phyloP scores from a whole-genome alignment of 2,329 filamentous ascomycete genomes.

The Alternaria sp. region DNA sequence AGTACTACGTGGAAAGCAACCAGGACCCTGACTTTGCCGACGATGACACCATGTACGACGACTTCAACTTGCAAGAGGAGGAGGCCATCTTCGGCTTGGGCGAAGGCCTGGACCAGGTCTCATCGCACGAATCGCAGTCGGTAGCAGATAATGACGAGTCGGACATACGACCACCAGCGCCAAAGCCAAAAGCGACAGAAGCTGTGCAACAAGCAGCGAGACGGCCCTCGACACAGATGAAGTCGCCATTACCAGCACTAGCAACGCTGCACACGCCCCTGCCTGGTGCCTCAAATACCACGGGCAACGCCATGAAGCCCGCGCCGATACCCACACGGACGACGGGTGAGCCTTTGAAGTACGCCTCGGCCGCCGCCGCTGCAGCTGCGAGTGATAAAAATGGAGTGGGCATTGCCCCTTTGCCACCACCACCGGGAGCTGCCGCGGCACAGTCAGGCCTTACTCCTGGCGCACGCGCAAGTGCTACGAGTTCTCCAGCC shows the following conservation, averaged over 20 bases:
- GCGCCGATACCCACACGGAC: constrained; percentile 84
- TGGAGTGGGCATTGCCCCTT: constrained; percentile 86
- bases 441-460: constrained; percentile 51
- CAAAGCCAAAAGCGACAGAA: constrained; percentile 69
- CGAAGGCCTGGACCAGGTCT: constrained; percentile 82
- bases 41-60: constrained; percentile 94
- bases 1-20: constrained; percentile 92
- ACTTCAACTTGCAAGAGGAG: constrained; percentile 89
- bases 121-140: constrained; percentile 95
- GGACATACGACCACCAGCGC: constrained; percentile 57
- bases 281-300: constrained; percentile 66
- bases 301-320: constrained; percentile 82
- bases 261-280: constrained; percentile 85
- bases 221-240: constrained; percentile 87
- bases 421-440: constrained; percentile 84
- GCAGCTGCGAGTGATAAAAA: constrained; percentile 91
- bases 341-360: constrained; percentile 91
- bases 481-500: constrained; percentile 65
- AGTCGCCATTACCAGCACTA: constrained; percentile 90
- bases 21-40: constrained; percentile 90
- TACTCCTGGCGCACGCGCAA: constrained; percentile 62
- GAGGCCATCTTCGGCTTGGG: constrained; percentile 86
- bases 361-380: constrained; percentile 93
- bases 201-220: constrained; percentile 64
- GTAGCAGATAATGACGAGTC: constrained; percentile 84